Evolutionary conservation across 805 yeast genomes (phyloP), one percentile per base, ranked within the genome.

Genomic region (Scheffersomyces coipomensis): DNA sequence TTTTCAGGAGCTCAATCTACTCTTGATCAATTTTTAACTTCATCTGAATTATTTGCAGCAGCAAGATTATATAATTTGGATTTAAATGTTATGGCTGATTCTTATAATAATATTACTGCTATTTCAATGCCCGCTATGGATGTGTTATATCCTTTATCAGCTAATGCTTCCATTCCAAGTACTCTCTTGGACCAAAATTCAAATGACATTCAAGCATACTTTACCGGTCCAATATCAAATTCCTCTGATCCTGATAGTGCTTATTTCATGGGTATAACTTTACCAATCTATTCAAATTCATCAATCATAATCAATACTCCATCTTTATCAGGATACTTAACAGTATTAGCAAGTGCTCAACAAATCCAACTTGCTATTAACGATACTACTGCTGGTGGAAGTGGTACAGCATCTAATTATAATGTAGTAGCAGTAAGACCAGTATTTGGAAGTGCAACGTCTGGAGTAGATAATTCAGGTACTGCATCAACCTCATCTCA

Each of bases 231-330:
- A 0, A 66, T 77, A 1, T 37, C 62, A 13, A 78, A 79, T 48
- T 35, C 53, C 10, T 36, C 57, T 3, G 48, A 54, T 33, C 34
- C 40, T 6, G 58, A 56, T 27, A 48, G 67, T 1, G 42, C 69
- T 1, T 83, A 75, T 50, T 74, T 79, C 47, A 66, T 87, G 73
- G 87, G 96, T 0, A 65, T 89, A 62, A 85, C 96, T 0, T 49
- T 88, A 4, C 93, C 96, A 0, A 75, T 89, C 2, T 82, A 73
- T 50, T 76, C 88, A 13, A 83, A 85, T 48, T 72, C 82, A n/a
- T 83, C 95, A 2, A 82, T 86, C 17, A 81, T 86, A 17, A 23
- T 62, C 5, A 62, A 71, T n/a, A 66, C 71, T 12, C 80, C 84
- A 4, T 71, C 75, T 17, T 66, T 86, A 5, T 74, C 81, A 2